phyloP scores from a whole-genome alignment of 108 stramenopile genomes.

The Cyclotella baltica region DNA sequence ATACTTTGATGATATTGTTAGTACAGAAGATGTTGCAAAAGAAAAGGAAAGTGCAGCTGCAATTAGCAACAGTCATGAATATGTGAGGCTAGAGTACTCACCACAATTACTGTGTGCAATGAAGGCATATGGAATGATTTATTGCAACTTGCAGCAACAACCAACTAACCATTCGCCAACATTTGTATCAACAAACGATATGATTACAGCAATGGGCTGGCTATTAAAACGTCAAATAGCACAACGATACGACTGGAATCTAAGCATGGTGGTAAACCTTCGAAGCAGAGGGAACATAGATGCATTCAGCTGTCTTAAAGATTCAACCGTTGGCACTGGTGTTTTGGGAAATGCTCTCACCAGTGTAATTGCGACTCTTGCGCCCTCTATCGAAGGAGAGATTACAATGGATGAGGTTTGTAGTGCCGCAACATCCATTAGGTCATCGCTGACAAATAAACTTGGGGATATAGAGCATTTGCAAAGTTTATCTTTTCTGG shows the following conservation, averaged over 20 bases:
- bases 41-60: background rate
- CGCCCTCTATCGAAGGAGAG: conserved; percentile 3
- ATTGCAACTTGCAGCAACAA: conserved; percentile 5
- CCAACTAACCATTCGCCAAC: background rate
- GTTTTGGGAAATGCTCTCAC: conserved; percentile 48
- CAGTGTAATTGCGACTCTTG: conserved; percentile 30
- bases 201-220: conserved; percentile 52
- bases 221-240: conserved; percentile 32
- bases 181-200: conserved; percentile 52
- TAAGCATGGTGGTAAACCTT: conserved; percentile 49
- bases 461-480: conserved; percentile 26
- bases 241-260: conserved; percentile 25
- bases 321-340: conserved; percentile 17
- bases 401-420: conserved; percentile 25
- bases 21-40: background rate
- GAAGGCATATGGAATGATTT: conserved; percentile 38
- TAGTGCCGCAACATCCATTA: conserved; percentile 35
- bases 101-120: conserved; percentile 27
- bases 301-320: conserved; percentile 29
- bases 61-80: conserved; percentile 30
- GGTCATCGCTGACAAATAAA: too few relatives aligned
- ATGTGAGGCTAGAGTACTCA: conserved; percentile 29
- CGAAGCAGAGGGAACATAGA: conserved; percentile 36
- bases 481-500: conserved; percentile 10
- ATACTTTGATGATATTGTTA: background rate